Evolutionary conservation across 2,329 filamentous ascomycete species (phyloP).

Genomic region (Sclerotinia trifoliorum): DNA sequence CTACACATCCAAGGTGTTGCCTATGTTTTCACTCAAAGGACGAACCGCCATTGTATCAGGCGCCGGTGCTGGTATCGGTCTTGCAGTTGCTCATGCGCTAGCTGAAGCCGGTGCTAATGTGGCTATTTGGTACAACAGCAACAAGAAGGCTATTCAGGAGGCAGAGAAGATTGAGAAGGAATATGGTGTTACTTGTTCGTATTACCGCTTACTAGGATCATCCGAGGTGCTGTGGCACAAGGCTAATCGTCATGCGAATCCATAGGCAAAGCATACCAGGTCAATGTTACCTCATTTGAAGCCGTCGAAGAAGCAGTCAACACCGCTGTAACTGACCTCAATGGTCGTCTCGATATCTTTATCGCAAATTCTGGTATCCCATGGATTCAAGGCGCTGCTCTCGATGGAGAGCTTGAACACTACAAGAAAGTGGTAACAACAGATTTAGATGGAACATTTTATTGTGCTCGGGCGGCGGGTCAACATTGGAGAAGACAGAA

Average conservation of each 20-base stretch:
- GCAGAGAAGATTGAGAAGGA: slow-evolving; percentile 63
- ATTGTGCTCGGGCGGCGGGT: slow-evolving; percentile 70
- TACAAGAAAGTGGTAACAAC: slow-evolving; percentile 68
- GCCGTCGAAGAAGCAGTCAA: slow-evolving; percentile 44
- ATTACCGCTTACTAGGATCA: neutral
- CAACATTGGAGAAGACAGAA: slow-evolving; percentile 69
- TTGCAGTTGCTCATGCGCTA: slow-evolving; percentile 47
- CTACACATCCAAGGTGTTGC: slow-evolving; percentile 52
- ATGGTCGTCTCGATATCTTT: slow-evolving; percentile 73
- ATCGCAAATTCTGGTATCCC: slow-evolving; percentile 76
- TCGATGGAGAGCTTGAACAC: slow-evolving; percentile 62
- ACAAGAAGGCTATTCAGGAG: slow-evolving; percentile 60
- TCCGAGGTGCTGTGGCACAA: neutral
- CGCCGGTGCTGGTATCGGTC: slow-evolving; percentile 47
- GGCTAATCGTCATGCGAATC: slow-evolving; percentile 14
- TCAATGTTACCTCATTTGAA: slow-evolving; percentile 56
- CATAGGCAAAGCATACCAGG: slow-evolving; percentile 59
- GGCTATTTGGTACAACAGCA: slow-evolving; percentile 59
- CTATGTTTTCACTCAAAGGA: slow-evolving; percentile 58
- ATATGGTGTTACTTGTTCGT: slow-evolving; percentile 66
- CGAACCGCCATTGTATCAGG: slow-evolving; percentile 55
- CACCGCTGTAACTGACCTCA: slow-evolving; percentile 59
- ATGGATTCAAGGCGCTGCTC: slow-evolving; percentile 67
- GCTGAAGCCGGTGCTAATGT: slow-evolving; percentile 48
- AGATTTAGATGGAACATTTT: slow-evolving; percentile 76